Percentiles rank a stretch among this genome's conserved stretches.
These are phyloP conservation scores for Colletotrichum sp. DNA, from an alignment of 2,329 filamentous ascomycete genomes.

Conservation along the genomic window DNA sequence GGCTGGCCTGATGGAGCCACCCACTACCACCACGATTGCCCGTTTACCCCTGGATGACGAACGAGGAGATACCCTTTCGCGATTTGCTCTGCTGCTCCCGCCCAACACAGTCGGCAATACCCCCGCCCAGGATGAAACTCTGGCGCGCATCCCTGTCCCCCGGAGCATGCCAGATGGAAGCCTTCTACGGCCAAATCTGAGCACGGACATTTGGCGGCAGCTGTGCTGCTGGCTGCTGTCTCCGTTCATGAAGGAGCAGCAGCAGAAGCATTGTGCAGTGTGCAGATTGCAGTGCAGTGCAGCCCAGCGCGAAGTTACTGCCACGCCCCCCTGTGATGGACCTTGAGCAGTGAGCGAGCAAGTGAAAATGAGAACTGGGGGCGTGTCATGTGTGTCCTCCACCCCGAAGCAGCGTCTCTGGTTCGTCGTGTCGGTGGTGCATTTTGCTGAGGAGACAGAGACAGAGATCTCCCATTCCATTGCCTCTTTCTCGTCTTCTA, in stretches of 20 bases:
- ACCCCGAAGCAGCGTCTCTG: neutral
- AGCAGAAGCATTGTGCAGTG: neutral
- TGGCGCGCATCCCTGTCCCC: slow-evolving; percentile 9
- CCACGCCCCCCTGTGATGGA: neutral
- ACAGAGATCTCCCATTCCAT: neutral
- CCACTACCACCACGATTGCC: neutral
- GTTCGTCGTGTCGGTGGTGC: neutral
- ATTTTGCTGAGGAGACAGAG: neutral
- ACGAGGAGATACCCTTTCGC: neutral
- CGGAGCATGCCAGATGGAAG: slow-evolving; percentile 15
- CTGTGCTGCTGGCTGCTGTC: neutral
- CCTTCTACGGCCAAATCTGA: slow-evolving; percentile 19
- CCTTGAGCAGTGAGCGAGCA: neutral
- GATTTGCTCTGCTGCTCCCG: slow-evolving; percentile 6
- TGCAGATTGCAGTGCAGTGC: neutral
- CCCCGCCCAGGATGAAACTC: slow-evolving; percentile 22
- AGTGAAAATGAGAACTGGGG: neutral
- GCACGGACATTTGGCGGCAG: slow-evolving; percentile 20
- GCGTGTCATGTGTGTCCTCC: neutral
- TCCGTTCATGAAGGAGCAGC: neutral
- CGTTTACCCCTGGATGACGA: slow-evolving; percentile 6
- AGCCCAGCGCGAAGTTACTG: neutral
- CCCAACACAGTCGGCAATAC: neutral
- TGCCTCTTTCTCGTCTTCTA: slow-evolving; percentile 4
- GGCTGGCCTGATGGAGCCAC: neutral